These are phyloP conservation scores for Paxillus ammoniavirescens DNA, from an alignment of 768 basidiomycete species.

Conservation along the genomic window DNA sequence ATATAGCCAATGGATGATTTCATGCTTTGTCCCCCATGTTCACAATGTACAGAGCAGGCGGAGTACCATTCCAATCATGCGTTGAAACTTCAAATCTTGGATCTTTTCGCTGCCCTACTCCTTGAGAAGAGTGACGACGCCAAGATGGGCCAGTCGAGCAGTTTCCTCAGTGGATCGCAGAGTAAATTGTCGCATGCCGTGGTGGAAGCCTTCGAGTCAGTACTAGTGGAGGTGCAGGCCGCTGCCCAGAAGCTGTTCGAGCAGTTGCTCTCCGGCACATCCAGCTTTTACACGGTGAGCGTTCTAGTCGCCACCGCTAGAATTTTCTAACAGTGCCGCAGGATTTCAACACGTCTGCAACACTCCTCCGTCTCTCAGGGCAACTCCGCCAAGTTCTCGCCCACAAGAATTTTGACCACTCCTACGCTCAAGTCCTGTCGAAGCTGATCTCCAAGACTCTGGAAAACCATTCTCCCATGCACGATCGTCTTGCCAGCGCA, in stretches of 20 bases:
- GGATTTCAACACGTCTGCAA: constrained; percentile 33
- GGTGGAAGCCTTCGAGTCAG: constrained; percentile 18
- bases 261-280: constrained; percentile 14
- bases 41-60: constrained; percentile 23
- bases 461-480: constrained; percentile 31
- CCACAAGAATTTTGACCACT: constrained; percentile 56
- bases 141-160: background rate
- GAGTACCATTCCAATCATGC: constrained; percentile 29
- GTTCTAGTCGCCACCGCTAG: background rate
- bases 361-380: constrained; percentile 38
- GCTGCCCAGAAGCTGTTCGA: constrained; percentile 19
- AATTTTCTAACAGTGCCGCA: constrained; percentile 18
- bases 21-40: constrained; percentile 38
- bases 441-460: constrained; percentile 50
- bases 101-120: constrained; percentile 41
- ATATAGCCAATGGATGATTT: constrained; percentile 53
- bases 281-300: constrained; percentile 24
- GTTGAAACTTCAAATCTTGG: constrained; percentile 40
- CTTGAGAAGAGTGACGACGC: constrained; percentile 32
- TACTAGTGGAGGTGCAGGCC: constrained; percentile 20
- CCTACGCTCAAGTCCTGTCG: constrained; percentile 57
- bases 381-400: constrained; percentile 44
- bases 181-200: constrained; percentile 11
- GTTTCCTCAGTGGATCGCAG: background rate
- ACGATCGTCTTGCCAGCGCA: constrained; percentile 31